Evolutionary conservation across 2,329 filamentous ascomycete genomes (phyloP).

Genomic region (Penicillium sp.): DNA sequence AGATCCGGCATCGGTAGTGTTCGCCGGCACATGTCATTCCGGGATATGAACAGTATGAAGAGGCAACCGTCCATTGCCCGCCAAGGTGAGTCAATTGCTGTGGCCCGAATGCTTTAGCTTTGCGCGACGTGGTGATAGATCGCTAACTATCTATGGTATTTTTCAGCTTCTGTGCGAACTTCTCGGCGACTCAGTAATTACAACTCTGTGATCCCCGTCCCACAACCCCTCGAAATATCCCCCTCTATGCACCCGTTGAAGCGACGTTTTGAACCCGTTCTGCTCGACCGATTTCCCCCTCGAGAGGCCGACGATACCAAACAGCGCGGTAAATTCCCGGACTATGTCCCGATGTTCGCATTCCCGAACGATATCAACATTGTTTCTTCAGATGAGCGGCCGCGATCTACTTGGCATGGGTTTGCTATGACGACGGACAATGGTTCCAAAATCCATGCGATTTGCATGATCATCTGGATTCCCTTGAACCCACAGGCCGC

Average conservation of each 20-base stretch:
- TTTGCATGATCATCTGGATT: slow-evolving; percentile 89
- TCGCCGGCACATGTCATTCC: slow-evolving; percentile 82
- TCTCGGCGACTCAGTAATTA: slow-evolving; percentile 91
- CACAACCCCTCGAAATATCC: slow-evolving; percentile 81
- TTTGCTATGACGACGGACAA: slow-evolving; percentile 97
- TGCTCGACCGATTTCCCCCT: slow-evolving; percentile 88
- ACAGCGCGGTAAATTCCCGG: slow-evolving; percentile 79
- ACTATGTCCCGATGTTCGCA: slow-evolving; percentile 98
- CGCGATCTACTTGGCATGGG: slow-evolving; percentile 96
- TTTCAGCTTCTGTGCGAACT: slow-evolving; percentile 64
- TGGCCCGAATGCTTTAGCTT: not conserved
- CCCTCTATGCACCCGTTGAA: slow-evolving; percentile 95
- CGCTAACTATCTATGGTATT: slow-evolving; percentile 16
- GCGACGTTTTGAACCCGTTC: slow-evolving; percentile 88
- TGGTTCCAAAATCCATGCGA: slow-evolving; percentile 84
- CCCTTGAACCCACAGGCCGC: slow-evolving; percentile 76
- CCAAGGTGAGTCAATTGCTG: slow-evolving; percentile 55
- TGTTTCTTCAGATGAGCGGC: slow-evolving; percentile 88
- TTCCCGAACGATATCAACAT: slow-evolving; percentile 98
- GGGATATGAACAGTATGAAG: slow-evolving; percentile 92
- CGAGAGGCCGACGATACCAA: slow-evolving; percentile 74
- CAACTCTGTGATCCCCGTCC: slow-evolving; percentile 92
- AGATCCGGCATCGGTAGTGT: slow-evolving; percentile 73
- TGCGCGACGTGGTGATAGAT: not conserved
- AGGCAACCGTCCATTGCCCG: slow-evolving; percentile 72